Evolutionary conservation across 192 early-diverging fungal species (phyloP).

Genomic region (Phlyctochytrium planicorne): DNA sequence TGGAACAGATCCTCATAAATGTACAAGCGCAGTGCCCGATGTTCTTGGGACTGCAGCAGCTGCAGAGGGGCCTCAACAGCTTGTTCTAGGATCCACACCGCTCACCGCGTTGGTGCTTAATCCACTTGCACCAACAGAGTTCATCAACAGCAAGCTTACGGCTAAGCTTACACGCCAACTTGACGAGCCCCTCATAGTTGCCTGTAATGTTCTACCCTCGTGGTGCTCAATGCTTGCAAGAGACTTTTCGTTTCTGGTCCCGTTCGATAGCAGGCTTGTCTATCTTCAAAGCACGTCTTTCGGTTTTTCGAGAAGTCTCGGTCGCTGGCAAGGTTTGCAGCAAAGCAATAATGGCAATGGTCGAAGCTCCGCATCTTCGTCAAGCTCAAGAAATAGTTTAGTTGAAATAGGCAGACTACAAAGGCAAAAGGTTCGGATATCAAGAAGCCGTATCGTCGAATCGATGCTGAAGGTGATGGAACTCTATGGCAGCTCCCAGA

Average conservation of each 20-base stretch:
- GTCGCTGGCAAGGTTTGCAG: conserved; percentile 54
- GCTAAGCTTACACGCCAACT: conserved; percentile 85
- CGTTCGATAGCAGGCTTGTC: conserved; percentile 75
- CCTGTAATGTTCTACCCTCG: conserved; percentile 70
- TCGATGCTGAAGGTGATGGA: conserved; percentile 86
- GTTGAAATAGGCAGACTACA: conserved; percentile 60
- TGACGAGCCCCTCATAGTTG: conserved; percentile 87
- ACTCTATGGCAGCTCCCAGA: conserved; percentile 65
- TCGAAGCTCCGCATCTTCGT: background rate
- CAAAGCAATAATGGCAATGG: background rate
- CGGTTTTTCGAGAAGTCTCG: conserved; percentile 80
- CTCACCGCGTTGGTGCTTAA: no score
- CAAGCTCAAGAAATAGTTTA: background rate
- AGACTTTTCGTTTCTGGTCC: conserved; percentile 75
- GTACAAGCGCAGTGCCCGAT: no score
- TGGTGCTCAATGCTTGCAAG: conserved; percentile 71
- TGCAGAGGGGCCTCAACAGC: no score
- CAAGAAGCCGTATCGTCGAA: conserved; percentile 73
- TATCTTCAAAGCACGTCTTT: conserved; percentile 84
- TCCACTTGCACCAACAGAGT: conserved; percentile 41
- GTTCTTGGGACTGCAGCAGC: no score
- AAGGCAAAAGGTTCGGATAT: conserved; percentile 87
- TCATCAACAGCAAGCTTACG: conserved; percentile 78
- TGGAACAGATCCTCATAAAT: no score
- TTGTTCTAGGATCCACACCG: no score